Evolutionary conservation across 2,329 filamentous ascomycete genomes (phyloP).

Genomic region (Colletotrichum truncatum): DNA sequence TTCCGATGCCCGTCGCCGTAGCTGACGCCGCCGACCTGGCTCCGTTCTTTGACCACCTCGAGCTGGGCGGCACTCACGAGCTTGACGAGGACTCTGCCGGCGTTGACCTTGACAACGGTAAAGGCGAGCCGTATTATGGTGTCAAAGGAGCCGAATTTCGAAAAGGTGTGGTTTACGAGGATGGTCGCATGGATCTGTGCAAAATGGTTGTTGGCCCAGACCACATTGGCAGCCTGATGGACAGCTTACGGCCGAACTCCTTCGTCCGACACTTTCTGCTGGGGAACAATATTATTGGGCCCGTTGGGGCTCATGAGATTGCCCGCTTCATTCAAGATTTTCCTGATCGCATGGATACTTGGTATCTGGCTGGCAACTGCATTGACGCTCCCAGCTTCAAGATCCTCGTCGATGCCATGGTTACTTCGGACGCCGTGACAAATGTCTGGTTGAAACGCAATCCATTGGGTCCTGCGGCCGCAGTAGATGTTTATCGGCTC

Average conservation of each 20-base stretch:
- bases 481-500: conserved; percentile 51
- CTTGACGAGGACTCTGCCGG: conserved; percentile 34
- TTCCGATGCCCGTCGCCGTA: conserved; percentile 45
- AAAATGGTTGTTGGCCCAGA: conserved; percentile 63
- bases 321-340: conserved; percentile 53
- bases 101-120: conserved; percentile 42
- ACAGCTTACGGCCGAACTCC: conserved; percentile 54
- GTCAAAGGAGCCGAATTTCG: conserved; percentile 46
- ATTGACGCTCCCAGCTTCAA: conserved; percentile 54
- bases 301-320: conserved; percentile 54
- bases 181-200: conserved; percentile 63
- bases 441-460: conserved; percentile 66
- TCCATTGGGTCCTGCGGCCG: conserved; percentile 52
- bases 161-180: conserved; percentile 56
- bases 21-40: conserved; percentile 41
- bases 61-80: conserved; percentile 40
- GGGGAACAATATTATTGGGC: conserved; percentile 64
- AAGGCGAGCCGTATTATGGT: conserved; percentile 47
- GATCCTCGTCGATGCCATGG: conserved; percentile 53
- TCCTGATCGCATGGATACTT: conserved; percentile 60
- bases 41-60: conserved; percentile 45
- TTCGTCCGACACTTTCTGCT: conserved; percentile 61
- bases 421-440: conserved; percentile 51
- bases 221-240: conserved; percentile 59
- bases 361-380: conserved; percentile 65